A percentile compares a stretch with the other conserved stretches of the same genome.
Conservation (phyloP, 371 early-diverging fungal genomes). For the Mucor circinelloides region DNA sequence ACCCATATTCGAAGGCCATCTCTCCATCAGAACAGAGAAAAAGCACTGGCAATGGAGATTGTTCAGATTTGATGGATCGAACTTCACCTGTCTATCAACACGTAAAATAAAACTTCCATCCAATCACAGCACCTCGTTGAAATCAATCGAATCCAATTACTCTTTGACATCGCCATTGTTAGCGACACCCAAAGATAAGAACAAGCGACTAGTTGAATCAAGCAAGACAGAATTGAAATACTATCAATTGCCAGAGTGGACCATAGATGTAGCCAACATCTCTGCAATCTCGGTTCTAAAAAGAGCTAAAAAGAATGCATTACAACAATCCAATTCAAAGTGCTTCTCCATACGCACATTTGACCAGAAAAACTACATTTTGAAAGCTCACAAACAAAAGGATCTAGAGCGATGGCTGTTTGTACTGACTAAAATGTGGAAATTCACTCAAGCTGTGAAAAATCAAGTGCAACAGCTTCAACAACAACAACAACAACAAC, state of each 20-base stretch:
- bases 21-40: conserved; percentile 39
- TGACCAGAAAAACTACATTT: conserved; percentile 31
- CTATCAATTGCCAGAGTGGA: conserved; percentile 54
- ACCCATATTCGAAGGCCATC: conserved; percentile 53
- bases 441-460: conserved; percentile 37
- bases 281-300: conserved; percentile 46
- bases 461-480: conserved; percentile 15
- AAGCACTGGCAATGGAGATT: conserved; percentile 50
- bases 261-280: conserved; percentile 39
- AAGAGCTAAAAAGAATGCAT: conserved; percentile 20
- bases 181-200: conserved; percentile 42
- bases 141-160: conserved; percentile 2
- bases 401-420: conserved; percentile 58
- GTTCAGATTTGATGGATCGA: conserved; percentile 54
- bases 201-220: conserved; percentile 1
- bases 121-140: conserved; percentile 8
- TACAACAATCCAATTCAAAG: conserved; percentile 21
- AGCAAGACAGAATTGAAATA: conserved; percentile 30
- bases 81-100: conserved; percentile 46
- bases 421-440: conserved; percentile 56
- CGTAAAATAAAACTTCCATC: conserved; percentile 42
- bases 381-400: conserved; percentile 52
- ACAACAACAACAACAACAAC: conserved; percentile 23
- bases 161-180: conserved; percentile 41
- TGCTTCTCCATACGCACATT: conserved; percentile 50